A percentile compares a stretch with the other conserved stretches of the same genome.
phyloP scores from a whole-genome alignment of 345 rosid species.

The Salix dunnii region DNA sequence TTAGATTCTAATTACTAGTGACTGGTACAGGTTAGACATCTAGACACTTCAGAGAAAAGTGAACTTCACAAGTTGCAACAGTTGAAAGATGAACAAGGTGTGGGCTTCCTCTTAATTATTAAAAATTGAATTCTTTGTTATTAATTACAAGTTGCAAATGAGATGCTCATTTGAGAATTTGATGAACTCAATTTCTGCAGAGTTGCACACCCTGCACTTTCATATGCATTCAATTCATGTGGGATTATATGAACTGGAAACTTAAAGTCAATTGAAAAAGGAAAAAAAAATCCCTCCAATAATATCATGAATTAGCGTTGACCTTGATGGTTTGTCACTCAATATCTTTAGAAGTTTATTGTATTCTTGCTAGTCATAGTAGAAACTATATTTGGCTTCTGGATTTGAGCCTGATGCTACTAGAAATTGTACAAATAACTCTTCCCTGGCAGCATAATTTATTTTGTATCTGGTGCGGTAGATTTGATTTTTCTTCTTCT shows the following conservation, averaged over 20 bases:
- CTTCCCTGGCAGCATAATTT: background rate
- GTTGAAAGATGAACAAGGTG: constrained; percentile 99
- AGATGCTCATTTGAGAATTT: background rate
- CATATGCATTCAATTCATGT: background rate
- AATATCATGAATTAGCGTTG: too few species aligned
- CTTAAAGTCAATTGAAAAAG: too few species aligned
- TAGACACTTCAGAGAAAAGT: constrained; percentile 98
- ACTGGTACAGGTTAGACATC: constrained; percentile 81
- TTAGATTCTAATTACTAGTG: constrained; percentile 6
- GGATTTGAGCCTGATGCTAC: background rate
- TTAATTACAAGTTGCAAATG: background rate
- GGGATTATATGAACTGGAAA: background rate
- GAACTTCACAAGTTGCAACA: constrained; percentile 98
- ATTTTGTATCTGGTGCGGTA: background rate
- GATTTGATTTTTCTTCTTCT: constrained; percentile 3
- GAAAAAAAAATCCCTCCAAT: too few species aligned
- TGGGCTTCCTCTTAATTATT: background rate
- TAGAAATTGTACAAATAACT: background rate
- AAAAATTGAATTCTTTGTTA: too few species aligned
- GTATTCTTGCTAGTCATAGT: background rate
- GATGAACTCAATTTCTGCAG: background rate
- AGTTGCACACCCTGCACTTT: background rate
- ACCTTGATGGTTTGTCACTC: background rate
- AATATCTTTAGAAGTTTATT: background rate
- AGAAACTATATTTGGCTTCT: background rate